Evolutionary conservation across 805 yeast species (phyloP).

Genomic region (Candida ovalis): DNA sequence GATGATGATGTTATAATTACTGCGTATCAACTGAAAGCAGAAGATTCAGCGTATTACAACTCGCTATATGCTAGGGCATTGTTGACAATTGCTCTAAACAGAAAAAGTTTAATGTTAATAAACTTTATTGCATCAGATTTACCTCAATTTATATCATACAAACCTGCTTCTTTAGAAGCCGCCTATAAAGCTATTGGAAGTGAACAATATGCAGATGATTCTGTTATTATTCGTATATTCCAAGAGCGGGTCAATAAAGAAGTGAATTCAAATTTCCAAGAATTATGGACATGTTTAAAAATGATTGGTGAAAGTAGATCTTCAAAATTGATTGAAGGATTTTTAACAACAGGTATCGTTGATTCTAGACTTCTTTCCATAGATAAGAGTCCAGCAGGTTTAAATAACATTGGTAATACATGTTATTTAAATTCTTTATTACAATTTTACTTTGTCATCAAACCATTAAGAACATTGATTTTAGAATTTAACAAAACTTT

Average conservation of each 20-base stretch:
- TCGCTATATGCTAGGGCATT: slow-evolving; percentile 51
- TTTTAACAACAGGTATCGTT: slow-evolving; percentile 56
- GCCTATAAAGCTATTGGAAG: slow-evolving; percentile 51
- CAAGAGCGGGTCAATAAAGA: slow-evolving; percentile 41
- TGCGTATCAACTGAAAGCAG: slow-evolving; percentile 62
- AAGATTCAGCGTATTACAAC: slow-evolving; percentile 45
- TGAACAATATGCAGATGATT: slow-evolving; percentile 50
- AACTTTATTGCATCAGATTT: slow-evolving; percentile 47
- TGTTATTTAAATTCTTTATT: slow-evolving; percentile 88
- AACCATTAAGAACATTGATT: slow-evolving; percentile 70
- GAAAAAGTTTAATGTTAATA: slow-evolving; percentile 56
- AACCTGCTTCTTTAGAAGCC: slow-evolving; percentile 25
- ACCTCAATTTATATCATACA: slow-evolving; percentile 26
- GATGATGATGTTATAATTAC: slow-evolving; percentile 73
- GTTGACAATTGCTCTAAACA: slow-evolving; percentile 53
- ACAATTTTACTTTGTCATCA: slow-evolving; percentile 84
- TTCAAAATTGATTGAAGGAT: slow-evolving; percentile 54
- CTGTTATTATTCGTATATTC: slow-evolving; percentile 48
- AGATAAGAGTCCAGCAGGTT: slow-evolving; percentile 82
- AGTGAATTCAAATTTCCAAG: slow-evolving; percentile 46
- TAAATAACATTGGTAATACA: slow-evolving; percentile 93
- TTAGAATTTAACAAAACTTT: slow-evolving; percentile 46
- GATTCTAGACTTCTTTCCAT: slow-evolving; percentile 58
- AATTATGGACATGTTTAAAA: slow-evolving; percentile 54
- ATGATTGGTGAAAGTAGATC: slow-evolving; percentile 50